Evolutionary conservation across 805 yeast genomes (phyloP).

Genomic region (Candida orba): DNA sequence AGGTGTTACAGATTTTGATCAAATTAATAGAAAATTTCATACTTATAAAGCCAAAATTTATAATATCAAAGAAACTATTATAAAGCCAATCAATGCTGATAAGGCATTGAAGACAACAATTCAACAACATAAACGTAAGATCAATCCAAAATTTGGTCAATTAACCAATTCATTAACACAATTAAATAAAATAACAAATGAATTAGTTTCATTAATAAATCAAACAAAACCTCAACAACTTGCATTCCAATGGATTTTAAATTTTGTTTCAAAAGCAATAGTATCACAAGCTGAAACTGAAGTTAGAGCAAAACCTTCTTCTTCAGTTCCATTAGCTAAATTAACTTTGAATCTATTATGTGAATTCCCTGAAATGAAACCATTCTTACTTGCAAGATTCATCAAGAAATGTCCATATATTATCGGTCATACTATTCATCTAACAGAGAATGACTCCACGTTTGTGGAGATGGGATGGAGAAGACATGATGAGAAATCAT

Average conservation of each 20-base stretch:
- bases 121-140: conserved; percentile 58
- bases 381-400: conserved; percentile 58
- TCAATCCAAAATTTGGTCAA: conserved; percentile 90
- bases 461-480: conserved; percentile 85
- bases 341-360: conserved; percentile 50
- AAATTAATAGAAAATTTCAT: conserved; percentile 37
- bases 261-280: conserved; percentile 77
- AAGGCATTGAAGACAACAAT: conserved; percentile 47
- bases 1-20: conserved; percentile 28
- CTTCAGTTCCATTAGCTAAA: conserved; percentile 74
- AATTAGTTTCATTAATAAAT: conserved; percentile 42
- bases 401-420: conserved; percentile 87
- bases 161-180: conserved; percentile 67
- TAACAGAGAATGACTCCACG: conserved; percentile 76
- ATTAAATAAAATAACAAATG: conserved; percentile 41
- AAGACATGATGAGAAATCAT: conserved; percentile 32
- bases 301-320: conserved; percentile 67
- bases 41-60: conserved; percentile 44
- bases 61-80: conserved; percentile 54
- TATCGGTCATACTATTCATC: conserved; percentile 66
- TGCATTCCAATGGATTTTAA: conserved; percentile 67
- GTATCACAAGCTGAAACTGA: conserved; percentile 93
- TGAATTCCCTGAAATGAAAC: conserved; percentile 35
- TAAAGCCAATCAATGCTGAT: conserved; percentile 45
- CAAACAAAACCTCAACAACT: conserved; percentile 42